A percentile compares a stretch with the other conserved stretches of the same genome.
Evolutionary conservation across 2,329 filamentous ascomycete species (phyloP).

Genomic region (Phyllosticta capitalensis): DNA sequence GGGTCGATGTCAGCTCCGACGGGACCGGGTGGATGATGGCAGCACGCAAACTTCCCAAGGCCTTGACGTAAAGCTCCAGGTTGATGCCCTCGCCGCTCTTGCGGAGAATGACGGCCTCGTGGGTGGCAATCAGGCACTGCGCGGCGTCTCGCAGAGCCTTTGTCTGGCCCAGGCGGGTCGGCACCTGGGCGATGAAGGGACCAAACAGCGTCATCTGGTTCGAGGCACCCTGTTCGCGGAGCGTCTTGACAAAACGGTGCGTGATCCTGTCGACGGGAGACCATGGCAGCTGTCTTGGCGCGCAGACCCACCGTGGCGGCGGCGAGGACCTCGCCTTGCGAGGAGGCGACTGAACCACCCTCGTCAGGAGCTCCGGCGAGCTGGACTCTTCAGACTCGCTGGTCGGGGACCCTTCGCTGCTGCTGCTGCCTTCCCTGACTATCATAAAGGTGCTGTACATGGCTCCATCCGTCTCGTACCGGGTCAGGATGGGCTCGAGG

Average conservation of each 20-base stretch:
- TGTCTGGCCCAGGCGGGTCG: not conserved
- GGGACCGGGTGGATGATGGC: not conserved
- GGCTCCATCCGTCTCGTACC: not conserved
- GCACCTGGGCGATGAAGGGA: slow-evolving; percentile 7
- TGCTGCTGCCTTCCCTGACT: not conserved
- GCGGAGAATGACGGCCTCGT: slow-evolving; percentile 2
- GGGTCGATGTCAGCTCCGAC: slow-evolving; percentile 1
- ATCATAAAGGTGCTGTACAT: slow-evolving; percentile 7
- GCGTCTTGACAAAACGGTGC: slow-evolving; percentile 1
- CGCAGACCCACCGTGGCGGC: not conserved
- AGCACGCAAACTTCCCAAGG: not conserved
- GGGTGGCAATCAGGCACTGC: not conserved
- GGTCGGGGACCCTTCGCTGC: not conserved
- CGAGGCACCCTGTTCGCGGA: not conserved
- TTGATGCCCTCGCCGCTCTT: not conserved
- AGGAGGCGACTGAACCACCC: not conserved
- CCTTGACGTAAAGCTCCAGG: slow-evolving; percentile 8
- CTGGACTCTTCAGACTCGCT: not conserved
- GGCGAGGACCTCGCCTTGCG: not conserved
- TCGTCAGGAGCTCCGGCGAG: not conserved
- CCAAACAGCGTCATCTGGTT: slow-evolving; percentile 7
- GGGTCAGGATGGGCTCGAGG: slow-evolving; percentile 4
- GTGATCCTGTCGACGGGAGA: not conserved
- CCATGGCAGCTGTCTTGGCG: not conserved
- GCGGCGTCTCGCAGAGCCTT: slow-evolving; percentile 1